phyloP scores from a whole-genome alignment of 176 grass and related monocot species.

The Miscanthus lutarioriparius region DNA sequence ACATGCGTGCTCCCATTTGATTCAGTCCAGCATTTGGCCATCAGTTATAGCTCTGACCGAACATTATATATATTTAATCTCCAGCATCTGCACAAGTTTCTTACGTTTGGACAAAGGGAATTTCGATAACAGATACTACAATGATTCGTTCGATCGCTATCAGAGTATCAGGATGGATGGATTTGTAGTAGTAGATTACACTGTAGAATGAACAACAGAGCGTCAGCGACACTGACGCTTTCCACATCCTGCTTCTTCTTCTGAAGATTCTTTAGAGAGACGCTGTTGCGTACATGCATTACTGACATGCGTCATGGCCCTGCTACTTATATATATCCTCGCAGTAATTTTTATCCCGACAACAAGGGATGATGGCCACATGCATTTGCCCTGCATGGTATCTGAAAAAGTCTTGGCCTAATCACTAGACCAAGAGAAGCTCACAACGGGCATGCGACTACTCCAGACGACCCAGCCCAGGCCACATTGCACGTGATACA shows the following conservation, averaged over 20 bases:
- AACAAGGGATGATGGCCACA: conserved; percentile 32
- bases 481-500: conserved; percentile 31
- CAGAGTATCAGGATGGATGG: neutral
- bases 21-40: conserved; percentile 21
- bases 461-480: neutral
- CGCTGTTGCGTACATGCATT: neutral
- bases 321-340: neutral
- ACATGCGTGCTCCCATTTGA: neutral
- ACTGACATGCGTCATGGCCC: neutral
- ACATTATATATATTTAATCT: neutral
- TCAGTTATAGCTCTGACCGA: conserved; percentile 28
- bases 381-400: neutral
- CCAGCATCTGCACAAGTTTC: neutral
- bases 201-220: neutral
- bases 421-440: neutral
- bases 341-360: conserved; percentile 13
- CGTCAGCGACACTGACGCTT: too few relatives aligned
- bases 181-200: neutral
- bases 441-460: neutral
- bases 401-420: neutral
- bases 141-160: neutral
- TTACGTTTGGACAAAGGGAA: neutral
- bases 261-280: conserved; percentile 1
- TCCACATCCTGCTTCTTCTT: too few relatives aligned
- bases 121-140: neutral